Evolutionary conservation across 2,329 filamentous ascomycete species (phyloP).

Genomic region (Tetracladium maxilliforme): DNA sequence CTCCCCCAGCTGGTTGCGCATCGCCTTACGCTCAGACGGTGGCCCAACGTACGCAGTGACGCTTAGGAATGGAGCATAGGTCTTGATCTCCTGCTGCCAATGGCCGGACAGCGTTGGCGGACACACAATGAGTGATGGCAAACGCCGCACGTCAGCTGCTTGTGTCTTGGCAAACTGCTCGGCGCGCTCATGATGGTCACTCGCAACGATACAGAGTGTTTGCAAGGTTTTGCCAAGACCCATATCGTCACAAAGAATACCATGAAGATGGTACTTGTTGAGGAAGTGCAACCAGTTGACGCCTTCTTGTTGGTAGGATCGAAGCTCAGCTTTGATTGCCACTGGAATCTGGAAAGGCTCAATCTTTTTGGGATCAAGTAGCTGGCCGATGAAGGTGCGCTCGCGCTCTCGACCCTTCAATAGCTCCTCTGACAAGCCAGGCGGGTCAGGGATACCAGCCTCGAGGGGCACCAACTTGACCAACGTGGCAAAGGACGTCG

Average conservation of each 20-base stretch:
- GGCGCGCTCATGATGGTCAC: conserved; percentile 85
- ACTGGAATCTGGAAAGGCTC: conserved; percentile 89
- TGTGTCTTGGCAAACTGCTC: conserved; percentile 80
- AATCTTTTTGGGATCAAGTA: conserved; percentile 93
- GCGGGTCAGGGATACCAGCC: conserved; percentile 92
- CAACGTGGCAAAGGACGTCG: conserved; percentile 90
- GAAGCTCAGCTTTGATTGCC: conserved; percentile 89
- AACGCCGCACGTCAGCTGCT: conserved; percentile 58
- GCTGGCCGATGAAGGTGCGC: conserved; percentile 90
- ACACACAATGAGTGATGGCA: conserved; percentile 90
- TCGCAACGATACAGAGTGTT: conserved; percentile 94
- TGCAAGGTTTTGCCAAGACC: conserved; percentile 95
- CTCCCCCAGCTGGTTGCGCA: conserved; percentile 53
- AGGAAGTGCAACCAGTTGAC: conserved; percentile 98
- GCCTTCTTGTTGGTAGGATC: conserved; percentile 95
- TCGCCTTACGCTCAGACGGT: conserved; percentile 60
- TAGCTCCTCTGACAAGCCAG: conserved; percentile 77
- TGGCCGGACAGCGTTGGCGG: conserved; percentile 93
- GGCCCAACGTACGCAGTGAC: conserved; percentile 86
- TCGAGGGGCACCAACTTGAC: conserved; percentile 96
- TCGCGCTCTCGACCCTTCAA: conserved; percentile 86
- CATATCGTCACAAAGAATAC: conserved; percentile 98
- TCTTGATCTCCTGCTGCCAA: conserved; percentile 95
- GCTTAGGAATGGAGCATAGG: conserved; percentile 86
- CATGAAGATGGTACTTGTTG: conserved; percentile 94